Base-by-base conservation (phyloP, 202 grass and related monocot genomes). In the Schoenoplectus tabernaemontani region DNA sequence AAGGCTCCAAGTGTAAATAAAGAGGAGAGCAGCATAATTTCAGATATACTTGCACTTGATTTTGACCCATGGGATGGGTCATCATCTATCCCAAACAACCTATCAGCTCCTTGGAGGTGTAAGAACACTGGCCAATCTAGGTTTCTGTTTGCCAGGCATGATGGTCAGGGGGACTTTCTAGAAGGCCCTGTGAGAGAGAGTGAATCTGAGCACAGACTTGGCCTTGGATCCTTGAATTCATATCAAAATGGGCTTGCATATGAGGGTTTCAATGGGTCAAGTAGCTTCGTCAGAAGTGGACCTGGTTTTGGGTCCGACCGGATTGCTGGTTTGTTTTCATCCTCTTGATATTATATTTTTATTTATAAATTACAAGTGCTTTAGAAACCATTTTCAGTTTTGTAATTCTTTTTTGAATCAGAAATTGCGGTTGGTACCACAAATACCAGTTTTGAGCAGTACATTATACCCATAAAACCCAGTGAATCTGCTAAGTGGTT, bases 111-210 rank as follows among this genome's bases (percentile, higher is more conserved):
- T 36, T 92, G 87, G 89, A 92, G 85, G 85, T 86, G 84, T 75
- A 85, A 78, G 82, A 89, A 63, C 81, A 92, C 81, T 70, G 93
- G 85, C 9, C 91, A 98, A 72, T 94, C 91, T 37, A 94, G 95
- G 77, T 98, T 98, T 90, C 86, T 92, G 77, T 98, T 98, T 87
- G 89, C 95, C 67, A 94, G 95, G 83, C 84, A 98, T 51, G 91
- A 94, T 82, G 91, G 83, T 60, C 88, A 91, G 88, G 81, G 75
- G 67, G 80, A 82, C 53, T 17, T 87, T 42, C 30, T 64, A 68
- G 91, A 90, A 70, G 74, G 84, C 63, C 83, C 83, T 86, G 24
- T 88, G 39, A 92, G 80, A 81, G 89, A 82, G 39, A 76, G 48
- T 73, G 56, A 63, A 61, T 53, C 9, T 77, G 72, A 88, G 34